Conservation (phyloP, 2,329 filamentous ascomycete genomes). For the Colletotrichum godetiae region DNA sequence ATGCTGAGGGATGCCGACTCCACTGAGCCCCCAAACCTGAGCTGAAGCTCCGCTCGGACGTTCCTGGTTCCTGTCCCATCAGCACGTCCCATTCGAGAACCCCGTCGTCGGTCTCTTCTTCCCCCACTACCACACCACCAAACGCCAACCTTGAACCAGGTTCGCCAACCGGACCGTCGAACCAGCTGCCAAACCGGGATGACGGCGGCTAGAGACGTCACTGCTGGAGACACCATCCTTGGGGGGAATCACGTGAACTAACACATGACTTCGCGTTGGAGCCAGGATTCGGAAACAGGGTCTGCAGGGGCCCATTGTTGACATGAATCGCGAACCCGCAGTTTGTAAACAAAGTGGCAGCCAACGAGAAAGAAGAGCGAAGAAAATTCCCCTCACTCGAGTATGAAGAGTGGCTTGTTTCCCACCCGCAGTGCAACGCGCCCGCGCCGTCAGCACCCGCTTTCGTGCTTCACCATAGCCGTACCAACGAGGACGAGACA, state of each 20-base stretch:
- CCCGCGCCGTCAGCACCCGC: constrained; percentile 13
- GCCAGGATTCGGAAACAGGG: constrained; percentile 15
- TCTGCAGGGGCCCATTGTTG: constrained; percentile 32
- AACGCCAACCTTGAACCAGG: not conserved
- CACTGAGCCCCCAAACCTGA: not conserved
- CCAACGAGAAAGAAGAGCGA: not conserved
- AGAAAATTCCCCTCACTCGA: constrained; percentile 8
- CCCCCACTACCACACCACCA: not conserved
- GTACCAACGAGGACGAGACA: constrained; percentile 7
- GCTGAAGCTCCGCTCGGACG: not conserved
- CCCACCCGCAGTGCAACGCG: constrained; percentile 23
- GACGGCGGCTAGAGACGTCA: constrained; percentile 34
- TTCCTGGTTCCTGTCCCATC: not conserved
- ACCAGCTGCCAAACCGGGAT: constrained; percentile 28
- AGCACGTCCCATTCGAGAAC: constrained; percentile 1
- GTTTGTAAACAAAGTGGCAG: constrained; percentile 33
- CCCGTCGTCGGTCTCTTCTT: not conserved
- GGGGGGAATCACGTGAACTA: not conserved
- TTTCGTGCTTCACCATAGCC: constrained; percentile 15
- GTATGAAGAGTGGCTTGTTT: not conserved
- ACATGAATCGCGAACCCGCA: constrained; percentile 34
- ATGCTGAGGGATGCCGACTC: not conserved
- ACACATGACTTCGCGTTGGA: constrained; percentile 33
- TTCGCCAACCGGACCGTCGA: not conserved
- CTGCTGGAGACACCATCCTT: not conserved